phyloP scores from a whole-genome alignment of 2,329 filamentous ascomycete species.

The Fusarium humuli region DNA sequence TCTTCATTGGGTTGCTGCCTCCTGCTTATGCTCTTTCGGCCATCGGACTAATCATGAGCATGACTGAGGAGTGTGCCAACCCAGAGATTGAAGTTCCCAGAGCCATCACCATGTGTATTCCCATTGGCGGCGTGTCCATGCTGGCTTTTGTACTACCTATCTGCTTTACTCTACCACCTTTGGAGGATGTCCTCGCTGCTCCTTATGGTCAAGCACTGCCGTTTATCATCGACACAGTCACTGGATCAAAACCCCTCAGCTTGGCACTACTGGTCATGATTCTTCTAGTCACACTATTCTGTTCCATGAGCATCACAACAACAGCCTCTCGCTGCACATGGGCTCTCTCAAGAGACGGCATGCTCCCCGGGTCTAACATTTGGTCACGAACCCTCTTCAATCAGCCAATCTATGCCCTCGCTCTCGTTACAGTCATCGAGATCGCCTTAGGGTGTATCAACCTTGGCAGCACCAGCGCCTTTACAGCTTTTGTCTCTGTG shows the following conservation, averaged over 20 bases:
- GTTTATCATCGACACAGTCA: background rate
- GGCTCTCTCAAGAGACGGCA: background rate
- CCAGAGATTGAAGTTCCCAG: background rate
- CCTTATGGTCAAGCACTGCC: background rate
- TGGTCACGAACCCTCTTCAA: background rate
- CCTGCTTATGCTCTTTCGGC: background rate
- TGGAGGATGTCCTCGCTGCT: background rate
- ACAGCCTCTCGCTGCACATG: background rate
- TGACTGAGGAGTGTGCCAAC: conserved; percentile 6
- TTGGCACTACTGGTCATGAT: background rate
- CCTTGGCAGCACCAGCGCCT: conserved; percentile 1
- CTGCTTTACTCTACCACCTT: background rate
- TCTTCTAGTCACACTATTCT: background rate
- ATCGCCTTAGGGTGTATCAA: background rate
- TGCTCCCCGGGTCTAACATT: background rate
- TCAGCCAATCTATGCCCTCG: background rate
- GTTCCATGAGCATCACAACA: background rate
- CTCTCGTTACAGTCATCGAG: background rate
- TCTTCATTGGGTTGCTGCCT: background rate
- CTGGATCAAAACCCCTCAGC: background rate
- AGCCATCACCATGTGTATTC: background rate
- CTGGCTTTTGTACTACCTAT: background rate
- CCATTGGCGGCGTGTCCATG: background rate
- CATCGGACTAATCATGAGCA: background rate
- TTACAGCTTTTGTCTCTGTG: background rate